A percentile compares a stretch with the other conserved stretches of the same genome.
Evolutionary conservation across 2,329 filamentous ascomycete genomes (phyloP).

Genomic region (Anthostomella pinea): DNA sequence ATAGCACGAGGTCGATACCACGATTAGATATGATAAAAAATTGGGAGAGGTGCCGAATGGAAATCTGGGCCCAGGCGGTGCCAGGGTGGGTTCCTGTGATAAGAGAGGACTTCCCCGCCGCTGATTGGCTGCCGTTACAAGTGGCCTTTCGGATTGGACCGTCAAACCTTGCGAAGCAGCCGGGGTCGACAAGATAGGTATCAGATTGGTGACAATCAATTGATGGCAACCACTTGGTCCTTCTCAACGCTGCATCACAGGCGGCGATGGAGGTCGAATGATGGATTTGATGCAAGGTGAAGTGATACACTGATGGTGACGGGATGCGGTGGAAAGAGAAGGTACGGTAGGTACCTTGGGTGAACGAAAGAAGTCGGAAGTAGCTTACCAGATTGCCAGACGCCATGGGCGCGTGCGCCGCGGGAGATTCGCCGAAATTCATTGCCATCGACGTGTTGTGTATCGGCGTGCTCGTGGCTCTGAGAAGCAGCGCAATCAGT

Average conservation of each 20-base stretch:
- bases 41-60: slow-evolving; percentile 9
- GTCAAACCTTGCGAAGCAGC: no score
- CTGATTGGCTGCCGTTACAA: background rate
- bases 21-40: slow-evolving; percentile 28
- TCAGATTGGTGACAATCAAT: background rate
- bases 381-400: slow-evolving; percentile 31
- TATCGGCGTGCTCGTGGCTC: no score
- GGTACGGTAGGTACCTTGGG: no score
- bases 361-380: background rate
- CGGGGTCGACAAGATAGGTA: background rate
- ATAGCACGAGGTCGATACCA: slow-evolving; percentile 18
- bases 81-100: slow-evolving; percentile 13
- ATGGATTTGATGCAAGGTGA: no score
- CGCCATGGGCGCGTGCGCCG: slow-evolving; percentile 29
- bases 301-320: no score
- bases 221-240: background rate
- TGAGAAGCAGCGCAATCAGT: no score
- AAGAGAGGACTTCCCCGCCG: background rate
- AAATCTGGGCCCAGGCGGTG: slow-evolving; percentile 8
- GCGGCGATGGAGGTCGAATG: no score
- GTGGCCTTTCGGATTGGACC: background rate
- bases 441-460: no score
- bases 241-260: no score
- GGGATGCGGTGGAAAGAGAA: background rate
- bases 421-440: slow-evolving; percentile 27